Evolutionary conservation across 2,329 filamentous ascomycete species (phyloP).

Genomic region (Penicillium aurantiogriseum): DNA sequence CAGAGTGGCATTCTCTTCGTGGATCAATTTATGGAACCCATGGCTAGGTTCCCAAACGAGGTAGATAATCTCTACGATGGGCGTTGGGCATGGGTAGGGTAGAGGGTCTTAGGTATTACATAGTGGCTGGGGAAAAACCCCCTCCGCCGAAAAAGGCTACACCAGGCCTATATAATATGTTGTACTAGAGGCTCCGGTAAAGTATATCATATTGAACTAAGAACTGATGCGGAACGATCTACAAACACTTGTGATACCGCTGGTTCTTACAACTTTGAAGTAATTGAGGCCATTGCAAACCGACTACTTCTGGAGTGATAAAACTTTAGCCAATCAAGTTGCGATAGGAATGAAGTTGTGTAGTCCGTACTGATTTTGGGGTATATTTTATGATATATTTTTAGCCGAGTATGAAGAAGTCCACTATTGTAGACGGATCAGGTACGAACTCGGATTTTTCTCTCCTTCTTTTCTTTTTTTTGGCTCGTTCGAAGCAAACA

Average conservation of each 20-base stretch:
- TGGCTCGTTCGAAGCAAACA: background rate
- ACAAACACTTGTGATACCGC: background rate
- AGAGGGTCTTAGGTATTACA: background rate
- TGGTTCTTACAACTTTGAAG: background rate
- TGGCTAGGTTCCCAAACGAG: background rate
- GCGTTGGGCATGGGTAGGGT: no score
- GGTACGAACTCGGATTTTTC: background rate
- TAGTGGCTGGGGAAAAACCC: background rate
- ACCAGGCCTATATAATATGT: background rate
- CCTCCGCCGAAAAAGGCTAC: no score
- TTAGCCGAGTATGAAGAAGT: slow-evolving; percentile 1
- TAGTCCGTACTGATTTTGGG: background rate
- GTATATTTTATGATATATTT: background rate
- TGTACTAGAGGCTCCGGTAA: background rate
- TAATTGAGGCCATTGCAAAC: background rate
- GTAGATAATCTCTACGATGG: background rate
- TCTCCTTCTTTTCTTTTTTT: no score
- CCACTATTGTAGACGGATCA: background rate
- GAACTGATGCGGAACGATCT: background rate
- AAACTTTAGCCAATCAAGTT: background rate
- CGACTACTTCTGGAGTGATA: background rate
- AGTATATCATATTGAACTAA: background rate
- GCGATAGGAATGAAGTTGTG: background rate
- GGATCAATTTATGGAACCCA: background rate
- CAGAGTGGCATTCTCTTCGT: background rate